These are phyloP conservation scores for Thielaviopsis euricoi DNA, from an alignment of 2,329 filamentous ascomycete species.

Conservation along the genomic window DNA sequence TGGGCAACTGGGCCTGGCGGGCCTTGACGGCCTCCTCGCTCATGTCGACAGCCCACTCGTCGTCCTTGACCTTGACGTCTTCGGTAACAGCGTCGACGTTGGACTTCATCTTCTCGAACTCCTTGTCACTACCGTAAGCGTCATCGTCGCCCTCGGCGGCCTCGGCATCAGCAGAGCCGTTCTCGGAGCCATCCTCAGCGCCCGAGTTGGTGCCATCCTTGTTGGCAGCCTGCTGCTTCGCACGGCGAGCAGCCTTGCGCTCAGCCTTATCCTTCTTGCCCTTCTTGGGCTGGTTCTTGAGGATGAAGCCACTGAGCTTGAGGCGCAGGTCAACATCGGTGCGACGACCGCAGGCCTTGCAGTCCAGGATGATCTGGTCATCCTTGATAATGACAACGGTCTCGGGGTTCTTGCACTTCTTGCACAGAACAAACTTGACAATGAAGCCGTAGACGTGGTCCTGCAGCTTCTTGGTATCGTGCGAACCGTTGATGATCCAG, in stretches of 20 bases:
- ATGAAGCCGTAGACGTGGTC: constrained; percentile 98
- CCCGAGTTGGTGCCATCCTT: constrained; percentile 47
- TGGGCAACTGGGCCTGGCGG: constrained; percentile 82
- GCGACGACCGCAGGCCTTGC: constrained; percentile 95
- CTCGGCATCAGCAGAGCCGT: constrained; percentile 33
- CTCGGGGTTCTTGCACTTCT: constrained; percentile 99
- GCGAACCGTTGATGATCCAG: constrained; percentile 99
- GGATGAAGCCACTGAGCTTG: constrained; percentile 92
- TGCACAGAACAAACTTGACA: constrained; percentile 96
- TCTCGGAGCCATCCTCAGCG: constrained; percentile 34
- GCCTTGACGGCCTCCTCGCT: constrained; percentile 90
- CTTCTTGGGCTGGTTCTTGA: constrained; percentile 87
- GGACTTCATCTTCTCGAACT: constrained; percentile 68
- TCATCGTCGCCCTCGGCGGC: constrained; percentile 34
- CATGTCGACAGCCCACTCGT: constrained; percentile 93
- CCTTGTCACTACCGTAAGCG: constrained; percentile 59
- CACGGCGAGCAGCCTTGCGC: constrained; percentile 79
- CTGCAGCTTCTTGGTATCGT: constrained; percentile 88
- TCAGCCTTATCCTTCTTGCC: constrained; percentile 95
- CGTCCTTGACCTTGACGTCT: constrained; percentile 55
- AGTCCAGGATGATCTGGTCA: constrained; percentile 79
- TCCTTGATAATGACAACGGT: constrained; percentile 94
- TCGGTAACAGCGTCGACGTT: constrained; percentile 30
- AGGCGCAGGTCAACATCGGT: constrained; percentile 81
- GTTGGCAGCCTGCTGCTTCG: constrained; percentile 58